A percentile compares a stretch with the other conserved stretches of the same genome.
Conservation (phyloP, 805 yeast species). For the Yarrowia keelungensis region DNA sequence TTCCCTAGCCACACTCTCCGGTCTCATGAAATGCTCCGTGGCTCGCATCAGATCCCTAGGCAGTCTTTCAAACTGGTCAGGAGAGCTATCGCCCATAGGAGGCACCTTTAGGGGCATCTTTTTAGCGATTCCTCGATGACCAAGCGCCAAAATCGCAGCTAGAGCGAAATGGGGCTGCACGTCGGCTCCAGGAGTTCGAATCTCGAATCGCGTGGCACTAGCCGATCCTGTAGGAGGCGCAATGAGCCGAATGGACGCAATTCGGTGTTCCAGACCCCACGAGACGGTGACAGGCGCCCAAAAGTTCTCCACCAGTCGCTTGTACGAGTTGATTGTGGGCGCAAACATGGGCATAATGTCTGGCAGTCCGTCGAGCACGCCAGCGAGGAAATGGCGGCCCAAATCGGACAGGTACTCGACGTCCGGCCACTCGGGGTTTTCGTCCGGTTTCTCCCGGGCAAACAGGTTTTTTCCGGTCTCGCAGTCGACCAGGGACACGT, state of each 20-base stretch:
- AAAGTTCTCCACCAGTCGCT: constrained; percentile 49
- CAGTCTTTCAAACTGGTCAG: constrained; percentile 44
- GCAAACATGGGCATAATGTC: constrained; percentile 51
- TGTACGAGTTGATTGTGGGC: constrained; percentile 51
- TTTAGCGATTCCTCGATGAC: constrained; percentile 47
- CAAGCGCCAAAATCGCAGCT: constrained; percentile 49
- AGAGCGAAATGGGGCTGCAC: constrained; percentile 50
- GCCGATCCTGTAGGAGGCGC: constrained; percentile 45
- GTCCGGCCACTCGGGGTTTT: constrained; percentile 47
- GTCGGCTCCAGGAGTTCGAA: constrained; percentile 52
- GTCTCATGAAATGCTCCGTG: constrained; percentile 45
- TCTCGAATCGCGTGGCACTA: constrained; percentile 48
- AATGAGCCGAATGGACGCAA: constrained; percentile 49
- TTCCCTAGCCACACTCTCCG: constrained; percentile 47
- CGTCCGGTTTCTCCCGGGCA: constrained; percentile 44
- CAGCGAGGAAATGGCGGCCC: constrained; percentile 50
- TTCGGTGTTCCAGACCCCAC: constrained; percentile 51
- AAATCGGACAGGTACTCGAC: constrained; percentile 44
- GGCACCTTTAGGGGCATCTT: constrained; percentile 45
- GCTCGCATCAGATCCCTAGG: constrained; percentile 47
- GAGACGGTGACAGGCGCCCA: constrained; percentile 52
- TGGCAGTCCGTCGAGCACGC: constrained; percentile 48
- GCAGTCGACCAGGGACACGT: constrained; percentile 46
- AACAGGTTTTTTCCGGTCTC: constrained; percentile 46
- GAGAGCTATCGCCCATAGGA: constrained; percentile 46